Evolutionary conservation across 306 rosid genomes (phyloP).

Genomic region (Gastrolobium bilobum): DNA sequence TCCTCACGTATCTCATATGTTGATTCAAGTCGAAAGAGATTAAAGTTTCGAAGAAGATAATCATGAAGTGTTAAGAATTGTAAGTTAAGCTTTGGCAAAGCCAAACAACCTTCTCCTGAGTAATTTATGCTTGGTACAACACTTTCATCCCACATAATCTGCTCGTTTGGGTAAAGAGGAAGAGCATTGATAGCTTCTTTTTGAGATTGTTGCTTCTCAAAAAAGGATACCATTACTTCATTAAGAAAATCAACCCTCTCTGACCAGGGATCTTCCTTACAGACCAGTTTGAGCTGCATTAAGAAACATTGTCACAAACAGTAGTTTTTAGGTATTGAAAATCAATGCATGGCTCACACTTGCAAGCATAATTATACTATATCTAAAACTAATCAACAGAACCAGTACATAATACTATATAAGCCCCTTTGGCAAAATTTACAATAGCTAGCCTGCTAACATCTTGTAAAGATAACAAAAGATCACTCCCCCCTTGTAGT

Average conservation of each 20-base stretch:
- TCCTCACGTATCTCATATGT: conserved; percentile 99
- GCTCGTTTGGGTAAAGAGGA: conserved; percentile 97
- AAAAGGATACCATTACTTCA: conserved; percentile 94
- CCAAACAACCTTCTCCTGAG: conserved; percentile 98
- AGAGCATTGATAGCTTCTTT: conserved; percentile 98
- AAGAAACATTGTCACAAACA: conserved; percentile 39
- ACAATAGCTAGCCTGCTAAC: conserved; percentile 23
- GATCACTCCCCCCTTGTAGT: conserved; percentile 22
- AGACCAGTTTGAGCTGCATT: conserved; percentile 91
- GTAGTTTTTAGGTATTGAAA: conserved; percentile 28
- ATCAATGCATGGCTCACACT: conserved; percentile 28
- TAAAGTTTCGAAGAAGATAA: conserved; percentile 92
- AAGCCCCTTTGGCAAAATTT: background rate
- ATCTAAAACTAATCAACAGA: conserved; percentile 27
- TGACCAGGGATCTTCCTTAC: conserved; percentile 94
- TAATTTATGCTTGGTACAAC: conserved; percentile 98
- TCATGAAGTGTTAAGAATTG: conserved; percentile 98
- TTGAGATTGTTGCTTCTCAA: conserved; percentile 96
- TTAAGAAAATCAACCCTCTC: conserved; percentile 91
- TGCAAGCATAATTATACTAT: conserved; percentile 30
- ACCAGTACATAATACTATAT: conserved; percentile 9
- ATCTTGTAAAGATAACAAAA: conserved; percentile 8
- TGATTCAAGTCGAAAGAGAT: conserved; percentile 97
- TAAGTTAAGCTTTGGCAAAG: conserved; percentile 95
- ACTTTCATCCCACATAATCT: conserved; percentile 99